phyloP scores from a whole-genome alignment of 345 rosid genomes.

The Citropsis articulata region DNA sequence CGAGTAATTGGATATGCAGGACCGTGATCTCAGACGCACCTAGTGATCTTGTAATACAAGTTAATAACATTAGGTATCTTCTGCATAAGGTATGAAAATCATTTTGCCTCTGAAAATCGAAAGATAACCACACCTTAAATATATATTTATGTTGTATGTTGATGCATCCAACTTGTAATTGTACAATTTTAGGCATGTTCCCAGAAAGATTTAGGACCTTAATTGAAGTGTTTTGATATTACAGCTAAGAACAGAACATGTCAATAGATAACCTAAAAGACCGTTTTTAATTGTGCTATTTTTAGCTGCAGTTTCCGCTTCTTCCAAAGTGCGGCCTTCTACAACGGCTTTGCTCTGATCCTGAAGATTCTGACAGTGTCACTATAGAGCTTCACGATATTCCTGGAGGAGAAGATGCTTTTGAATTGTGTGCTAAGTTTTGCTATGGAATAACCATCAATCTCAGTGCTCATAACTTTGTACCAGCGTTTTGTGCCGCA shows the following conservation, averaged over 20 bases:
- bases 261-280: constrained; percentile 6
- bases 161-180: background rate
- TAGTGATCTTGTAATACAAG: constrained; percentile 57
- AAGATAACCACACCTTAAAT: background rate
- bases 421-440: constrained; percentile 90
- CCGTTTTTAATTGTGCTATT: constrained; percentile 25
- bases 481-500: constrained; percentile 82
- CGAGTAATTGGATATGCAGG: constrained; percentile 41
- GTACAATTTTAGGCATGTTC: background rate
- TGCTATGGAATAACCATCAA: constrained; percentile 93
- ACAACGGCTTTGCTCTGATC: constrained; percentile 52
- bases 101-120: background rate
- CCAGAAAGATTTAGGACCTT: no score
- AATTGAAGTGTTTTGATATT: background rate
- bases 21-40: constrained; percentile 63
- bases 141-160: background rate
- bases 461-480: constrained; percentile 82
- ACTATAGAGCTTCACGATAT: constrained; percentile 77
- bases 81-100: constrained; percentile 71
- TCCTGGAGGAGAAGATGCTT: constrained; percentile 95
- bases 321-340: constrained; percentile 87
- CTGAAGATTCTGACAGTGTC: constrained; percentile 40
- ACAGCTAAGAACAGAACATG: background rate
- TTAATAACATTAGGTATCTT: constrained; percentile 61
- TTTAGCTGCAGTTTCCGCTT: constrained; percentile 73